phyloP scores from a whole-genome alignment of 805 yeast species.

The Crinitomyces ghanaensis region DNA sequence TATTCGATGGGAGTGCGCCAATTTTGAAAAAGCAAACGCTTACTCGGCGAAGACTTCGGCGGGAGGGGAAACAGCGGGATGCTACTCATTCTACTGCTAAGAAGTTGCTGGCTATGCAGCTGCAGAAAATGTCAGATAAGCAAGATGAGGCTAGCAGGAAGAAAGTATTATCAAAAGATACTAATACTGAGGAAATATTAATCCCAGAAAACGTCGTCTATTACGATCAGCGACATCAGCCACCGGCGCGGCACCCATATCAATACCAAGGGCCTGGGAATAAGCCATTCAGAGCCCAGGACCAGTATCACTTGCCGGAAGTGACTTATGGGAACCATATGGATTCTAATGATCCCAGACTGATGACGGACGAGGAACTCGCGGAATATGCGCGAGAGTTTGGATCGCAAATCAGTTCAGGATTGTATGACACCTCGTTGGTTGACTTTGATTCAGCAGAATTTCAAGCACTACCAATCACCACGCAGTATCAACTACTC shows the following conservation, averaged over 20 bases:
- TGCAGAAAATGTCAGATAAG: constrained; percentile 44
- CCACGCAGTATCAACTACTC: constrained; percentile 79
- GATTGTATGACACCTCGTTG: constrained; percentile 30
- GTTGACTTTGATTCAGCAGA: constrained; percentile 78
- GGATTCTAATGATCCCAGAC: constrained; percentile 51
- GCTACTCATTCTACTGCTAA: constrained; percentile 69
- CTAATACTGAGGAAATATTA: too few species aligned
- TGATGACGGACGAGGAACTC: constrained; percentile 64
- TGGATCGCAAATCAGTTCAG: constrained; percentile 40
- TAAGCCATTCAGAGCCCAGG: constrained; percentile 39
- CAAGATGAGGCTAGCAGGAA: not conserved
- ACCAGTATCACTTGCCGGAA: constrained; percentile 79
- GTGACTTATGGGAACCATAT: constrained; percentile 42
- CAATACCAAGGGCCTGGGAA: constrained; percentile 4
- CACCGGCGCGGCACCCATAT: constrained; percentile 11
- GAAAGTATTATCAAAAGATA: constrained; percentile 3
- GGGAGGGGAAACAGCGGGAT: constrained; percentile 63
- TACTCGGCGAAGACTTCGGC: constrained; percentile 52
- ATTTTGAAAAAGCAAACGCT: constrained; percentile 70
- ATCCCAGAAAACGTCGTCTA: constrained; percentile 22
- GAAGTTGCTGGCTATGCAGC: constrained; percentile 64
- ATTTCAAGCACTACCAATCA: constrained; percentile 63
- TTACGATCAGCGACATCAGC: constrained; percentile 30
- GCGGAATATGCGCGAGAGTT: constrained; percentile 46
- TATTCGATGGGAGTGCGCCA: constrained; percentile 95